Evolutionary conservation across 371 early-diverging fungal genomes (phyloP), one percentile per base, ranked within the genome.

Genomic region (Mortierella sp.): DNA sequence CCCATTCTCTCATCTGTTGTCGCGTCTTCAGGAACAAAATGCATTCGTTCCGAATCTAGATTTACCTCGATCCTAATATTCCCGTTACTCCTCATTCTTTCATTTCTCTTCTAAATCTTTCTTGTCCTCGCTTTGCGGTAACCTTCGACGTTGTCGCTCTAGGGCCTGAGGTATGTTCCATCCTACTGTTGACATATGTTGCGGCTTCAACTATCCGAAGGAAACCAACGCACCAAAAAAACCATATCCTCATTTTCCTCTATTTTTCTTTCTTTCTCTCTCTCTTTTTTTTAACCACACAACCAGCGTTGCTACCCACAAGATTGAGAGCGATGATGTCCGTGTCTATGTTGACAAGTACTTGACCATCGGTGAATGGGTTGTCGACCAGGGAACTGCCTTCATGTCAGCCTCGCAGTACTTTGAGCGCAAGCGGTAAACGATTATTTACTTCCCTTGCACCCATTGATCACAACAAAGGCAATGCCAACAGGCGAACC

Each of bases 321-420:
- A 90, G 69, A 90, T 92, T 48, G 88, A 90, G 76, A 86, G 83
- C 77, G 86, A 87, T 55, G 89, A 91, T 33, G 71, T 91, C 9
- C 86, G 87, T 7, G 65, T 70, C 53, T 88, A 88, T 40, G 87
- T 87, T 22, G 84, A 87, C 45, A 85, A 86, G 70, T 94, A 91
- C 80, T 84, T 94, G 36, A 72, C 86, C n/a, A 76, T 92, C 38
- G 94, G 94, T 53, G 94, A 94, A 82, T 88, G 87, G 85, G 86
- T 88, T 13, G 68, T 94, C 22, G 94, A 92, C 73, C 84, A 87
- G 28, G 87, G 85, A 43, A 83, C 87, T 58, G 84, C 86, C 7
- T 85, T 85, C 62, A 87, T 94, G 89, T 86, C 84, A 33, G 82
- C 74, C 38, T 91, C 91, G 7, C 43, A 77, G 47, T 91, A 88